Conservation (phyloP, 208 protist genomes). For the Balamuthia mandrillaris region DNA sequence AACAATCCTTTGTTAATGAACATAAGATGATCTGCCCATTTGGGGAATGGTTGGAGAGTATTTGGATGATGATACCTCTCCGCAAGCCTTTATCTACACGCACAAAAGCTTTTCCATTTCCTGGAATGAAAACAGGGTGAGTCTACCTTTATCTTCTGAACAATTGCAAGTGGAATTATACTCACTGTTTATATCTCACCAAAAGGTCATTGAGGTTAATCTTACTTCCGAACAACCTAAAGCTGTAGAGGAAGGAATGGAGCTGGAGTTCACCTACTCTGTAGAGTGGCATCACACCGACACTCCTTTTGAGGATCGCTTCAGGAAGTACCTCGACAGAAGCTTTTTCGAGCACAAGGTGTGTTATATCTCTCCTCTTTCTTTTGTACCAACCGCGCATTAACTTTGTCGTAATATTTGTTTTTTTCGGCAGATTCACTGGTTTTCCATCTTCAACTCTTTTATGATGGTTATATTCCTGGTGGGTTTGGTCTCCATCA, state of each 20-base stretch:
- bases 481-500: conserved; percentile 81
- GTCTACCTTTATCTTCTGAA: background rate
- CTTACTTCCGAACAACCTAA: conserved; percentile 68
- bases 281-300: conserved; percentile 71
- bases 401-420: no score
- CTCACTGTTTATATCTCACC: background rate
- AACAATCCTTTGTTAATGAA: no score
- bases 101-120: conserved; percentile 79
- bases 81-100: conserved; percentile 73
- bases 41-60: conserved; percentile 75
- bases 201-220: conserved; percentile 75
- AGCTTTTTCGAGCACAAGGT: conserved; percentile 81
- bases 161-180: background rate
- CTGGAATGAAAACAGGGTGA: conserved; percentile 70
- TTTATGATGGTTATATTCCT: conserved; percentile 86
- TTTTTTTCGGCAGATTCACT: conserved; percentile 72
- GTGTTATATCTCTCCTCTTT: background rate
- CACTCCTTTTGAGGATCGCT: conserved; percentile 80
- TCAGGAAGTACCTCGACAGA: conserved; percentile 81
- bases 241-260: conserved; percentile 18
- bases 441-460: conserved; percentile 88
- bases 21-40: conserved; percentile 80
- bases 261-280: conserved; percentile 81
- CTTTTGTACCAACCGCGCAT: background rate
- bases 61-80: background rate